A percentile compares a stretch with the other conserved stretches of the same genome.
Evolutionary conservation across 2,329 filamentous ascomycete genomes (phyloP).

Genomic region (Ophiocordyceps robertsii): DNA sequence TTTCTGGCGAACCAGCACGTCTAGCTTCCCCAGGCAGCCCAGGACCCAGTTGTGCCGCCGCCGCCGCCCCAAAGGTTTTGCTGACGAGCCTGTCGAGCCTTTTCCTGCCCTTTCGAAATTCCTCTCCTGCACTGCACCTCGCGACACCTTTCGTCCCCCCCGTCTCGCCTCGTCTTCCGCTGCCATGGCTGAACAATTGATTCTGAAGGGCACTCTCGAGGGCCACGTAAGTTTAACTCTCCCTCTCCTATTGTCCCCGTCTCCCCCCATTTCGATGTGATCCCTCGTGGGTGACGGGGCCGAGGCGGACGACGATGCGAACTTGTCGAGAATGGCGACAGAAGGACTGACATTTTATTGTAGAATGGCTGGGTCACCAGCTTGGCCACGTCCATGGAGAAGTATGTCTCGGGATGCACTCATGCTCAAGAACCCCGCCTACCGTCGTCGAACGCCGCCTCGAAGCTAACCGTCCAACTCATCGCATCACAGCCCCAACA

Average conservation of each 20-base stretch:
- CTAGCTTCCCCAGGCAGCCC: neutral
- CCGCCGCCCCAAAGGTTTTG: slow-evolving; percentile 7
- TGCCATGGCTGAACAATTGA: slow-evolving; percentile 82
- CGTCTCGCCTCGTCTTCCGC: slow-evolving; percentile 26
- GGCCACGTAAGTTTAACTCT: slow-evolving; percentile 59
- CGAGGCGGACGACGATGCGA: neutral
- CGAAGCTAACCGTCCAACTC: neutral
- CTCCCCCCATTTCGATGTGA: no score
- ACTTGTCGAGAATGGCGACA: neutral
- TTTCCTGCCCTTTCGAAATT: slow-evolving; percentile 15
- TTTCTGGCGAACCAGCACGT: slow-evolving; percentile 15
- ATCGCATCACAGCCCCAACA: slow-evolving; percentile 64
- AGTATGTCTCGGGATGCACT: slow-evolving; percentile 43
- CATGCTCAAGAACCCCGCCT: neutral
- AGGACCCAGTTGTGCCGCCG: neutral
- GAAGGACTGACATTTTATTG: slow-evolving; percentile 12
- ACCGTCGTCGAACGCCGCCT: neutral
- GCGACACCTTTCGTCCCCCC: slow-evolving; percentile 19
- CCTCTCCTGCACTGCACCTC: slow-evolving; percentile 16
- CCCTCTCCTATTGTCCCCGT: neutral
- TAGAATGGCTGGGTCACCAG: slow-evolving; percentile 96
- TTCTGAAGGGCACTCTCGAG: slow-evolving; percentile 94
- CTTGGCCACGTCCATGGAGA: slow-evolving; percentile 97
- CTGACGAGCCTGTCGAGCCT: slow-evolving; percentile 11
- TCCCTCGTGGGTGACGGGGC: slow-evolving; percentile 1